Conservation (phyloP, 2,329 filamentous ascomycete genomes). For the Cercospora beticola region DNA sequence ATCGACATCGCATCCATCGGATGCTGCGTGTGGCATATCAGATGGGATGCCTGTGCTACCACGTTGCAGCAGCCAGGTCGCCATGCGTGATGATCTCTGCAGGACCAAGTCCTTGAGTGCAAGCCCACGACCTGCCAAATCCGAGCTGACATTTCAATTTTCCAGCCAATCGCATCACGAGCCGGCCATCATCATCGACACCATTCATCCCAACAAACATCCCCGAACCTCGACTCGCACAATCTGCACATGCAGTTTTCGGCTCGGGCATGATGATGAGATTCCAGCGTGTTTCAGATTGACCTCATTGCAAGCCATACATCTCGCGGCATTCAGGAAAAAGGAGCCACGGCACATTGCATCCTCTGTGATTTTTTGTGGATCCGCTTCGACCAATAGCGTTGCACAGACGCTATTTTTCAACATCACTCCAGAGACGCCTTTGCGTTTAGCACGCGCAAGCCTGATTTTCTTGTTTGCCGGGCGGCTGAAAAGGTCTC, state of each 20-base stretch:
- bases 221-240: not conserved
- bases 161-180: not conserved
- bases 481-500: conserved; percentile 1
- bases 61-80: not conserved
- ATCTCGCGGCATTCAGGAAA: not conserved
- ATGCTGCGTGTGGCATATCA: not conserved
- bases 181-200: not conserved
- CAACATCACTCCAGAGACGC: conserved; percentile 2
- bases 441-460: not conserved
- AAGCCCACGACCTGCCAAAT: conserved; percentile 3
- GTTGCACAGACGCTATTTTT: conserved; percentile 6
- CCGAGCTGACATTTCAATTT: conserved; percentile 1
- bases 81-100: not conserved
- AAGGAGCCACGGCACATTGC: conserved; percentile 2
- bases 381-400: conserved; percentile 1
- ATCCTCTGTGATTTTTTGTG: conserved; percentile 5
- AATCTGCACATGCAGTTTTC: conserved; percentile 6
- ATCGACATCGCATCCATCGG: not conserved
- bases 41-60: not conserved
- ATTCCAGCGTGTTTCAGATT: conserved; percentile 4
- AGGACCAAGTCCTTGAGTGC: not conserved
- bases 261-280: not conserved
- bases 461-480: not conserved
- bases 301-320: conserved; percentile 4
- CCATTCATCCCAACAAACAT: not conserved